These are phyloP conservation scores for Silene noctiflora DNA, from an alignment of 179 eudicot genomes.

Conservation along the genomic window DNA sequence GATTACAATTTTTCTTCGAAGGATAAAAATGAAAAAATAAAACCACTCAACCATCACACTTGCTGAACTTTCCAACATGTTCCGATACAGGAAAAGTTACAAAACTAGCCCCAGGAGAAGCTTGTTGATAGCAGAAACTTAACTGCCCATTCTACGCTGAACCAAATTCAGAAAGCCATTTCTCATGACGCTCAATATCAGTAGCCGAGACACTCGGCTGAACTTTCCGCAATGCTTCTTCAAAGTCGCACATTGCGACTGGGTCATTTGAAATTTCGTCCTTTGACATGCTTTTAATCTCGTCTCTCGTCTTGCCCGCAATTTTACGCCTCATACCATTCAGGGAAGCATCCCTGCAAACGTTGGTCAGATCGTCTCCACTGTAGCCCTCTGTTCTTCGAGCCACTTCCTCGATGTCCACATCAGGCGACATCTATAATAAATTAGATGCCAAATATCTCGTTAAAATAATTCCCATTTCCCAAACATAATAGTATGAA, in stretches of 20 bases:
- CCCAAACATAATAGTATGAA: neutral
- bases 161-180: constrained; percentile 87
- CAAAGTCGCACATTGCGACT: constrained; percentile 91
- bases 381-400: constrained; percentile 94
- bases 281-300: constrained; percentile 93
- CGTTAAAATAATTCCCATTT: neutral
- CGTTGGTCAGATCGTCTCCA: constrained; percentile 95
- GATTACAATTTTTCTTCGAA: neutral
- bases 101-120: constrained; percentile 6
- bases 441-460: neutral
- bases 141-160: constrained; percentile 48
- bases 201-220: constrained; percentile 90
- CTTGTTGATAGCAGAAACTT: neutral
- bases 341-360: constrained; percentile 89
- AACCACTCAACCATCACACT: neutral
- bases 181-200: constrained; percentile 92
- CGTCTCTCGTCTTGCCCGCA: constrained; percentile 93
- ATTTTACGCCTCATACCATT: constrained; percentile 97
- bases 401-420: constrained; percentile 81
- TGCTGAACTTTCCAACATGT: constrained; percentile 14
- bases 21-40: neutral
- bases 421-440: constrained; percentile 69
- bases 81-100: neutral
- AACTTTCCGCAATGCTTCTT: constrained; percentile 84
- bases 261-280: constrained; percentile 94